A percentile compares a stretch with the other conserved stretches of the same genome.
phyloP scores from a whole-genome alignment of 1,284 basidiomycete genomes.

The Trichosporon asahii region DNA sequence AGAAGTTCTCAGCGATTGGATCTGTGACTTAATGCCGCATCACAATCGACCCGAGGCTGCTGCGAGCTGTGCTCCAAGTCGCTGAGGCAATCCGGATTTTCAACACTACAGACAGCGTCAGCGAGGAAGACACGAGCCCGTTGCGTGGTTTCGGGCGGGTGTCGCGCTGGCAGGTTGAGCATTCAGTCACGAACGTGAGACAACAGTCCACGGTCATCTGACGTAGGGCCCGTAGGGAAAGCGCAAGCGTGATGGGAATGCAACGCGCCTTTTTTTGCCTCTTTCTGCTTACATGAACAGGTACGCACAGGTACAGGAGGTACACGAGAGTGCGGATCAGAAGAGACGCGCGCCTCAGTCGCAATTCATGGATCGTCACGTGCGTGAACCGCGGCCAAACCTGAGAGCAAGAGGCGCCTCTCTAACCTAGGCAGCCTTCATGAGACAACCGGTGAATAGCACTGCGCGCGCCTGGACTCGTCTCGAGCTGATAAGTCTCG shows the following conservation, averaged over 20 bases:
- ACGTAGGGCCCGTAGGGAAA: background rate
- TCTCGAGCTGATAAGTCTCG: background rate
- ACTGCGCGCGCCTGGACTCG: background rate
- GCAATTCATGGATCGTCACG: background rate
- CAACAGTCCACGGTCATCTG: background rate
- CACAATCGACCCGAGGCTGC: background rate
- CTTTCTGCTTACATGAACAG: background rate
- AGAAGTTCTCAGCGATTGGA: background rate
- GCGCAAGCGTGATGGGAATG: background rate
- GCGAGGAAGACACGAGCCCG: too few species aligned
- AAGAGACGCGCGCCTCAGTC: background rate
- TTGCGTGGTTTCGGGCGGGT: background rate
- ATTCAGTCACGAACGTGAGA: background rate
- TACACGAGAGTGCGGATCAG: background rate
- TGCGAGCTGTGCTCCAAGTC: background rate
- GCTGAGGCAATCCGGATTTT: background rate
- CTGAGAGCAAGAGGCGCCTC: background rate
- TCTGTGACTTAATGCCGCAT: background rate
- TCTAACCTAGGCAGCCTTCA: background rate
- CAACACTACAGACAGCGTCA: too few species aligned
- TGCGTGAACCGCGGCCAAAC: background rate
- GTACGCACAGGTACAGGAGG: background rate
- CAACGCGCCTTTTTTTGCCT: background rate
- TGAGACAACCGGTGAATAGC: background rate
- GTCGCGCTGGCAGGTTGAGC: background rate